phyloP scores from a whole-genome alignment of 228 moss, liverwort and hornwort genomes.

The Sphagnum fallax region DNA sequence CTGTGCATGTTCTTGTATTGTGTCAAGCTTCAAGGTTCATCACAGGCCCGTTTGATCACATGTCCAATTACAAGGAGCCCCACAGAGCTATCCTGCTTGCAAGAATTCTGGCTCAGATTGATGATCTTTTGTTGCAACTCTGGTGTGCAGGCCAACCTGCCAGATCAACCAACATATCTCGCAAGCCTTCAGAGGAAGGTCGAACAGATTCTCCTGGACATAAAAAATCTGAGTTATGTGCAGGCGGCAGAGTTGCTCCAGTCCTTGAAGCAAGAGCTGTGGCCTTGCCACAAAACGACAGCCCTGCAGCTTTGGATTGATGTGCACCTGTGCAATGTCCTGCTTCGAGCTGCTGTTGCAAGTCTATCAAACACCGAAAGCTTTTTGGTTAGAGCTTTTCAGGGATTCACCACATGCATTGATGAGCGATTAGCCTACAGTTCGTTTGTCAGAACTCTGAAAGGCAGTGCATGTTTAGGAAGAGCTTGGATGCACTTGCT shows the following conservation, averaged over 20 bases:
- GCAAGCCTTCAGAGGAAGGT: neutral
- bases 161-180: neutral
- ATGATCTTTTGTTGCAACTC: too few relatives aligned
- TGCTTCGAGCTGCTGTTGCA: conserved; percentile 13
- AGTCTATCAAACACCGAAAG: conserved; percentile 3
- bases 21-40: too few relatives aligned
- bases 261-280: conserved; percentile 1
- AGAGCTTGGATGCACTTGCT: conserved; percentile 6
- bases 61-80: too few relatives aligned
- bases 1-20: too few relatives aligned
- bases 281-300: conserved; percentile 7
- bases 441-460: neutral
- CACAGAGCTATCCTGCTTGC: too few relatives aligned
- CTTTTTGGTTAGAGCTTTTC: conserved; percentile 1
- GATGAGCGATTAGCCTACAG: too few relatives aligned
- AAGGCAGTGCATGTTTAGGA: neutral
- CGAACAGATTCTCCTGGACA: neutral
- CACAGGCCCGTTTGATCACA: too few relatives aligned
- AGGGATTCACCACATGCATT: too few relatives aligned
- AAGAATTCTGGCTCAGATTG: too few relatives aligned
- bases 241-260: conserved; percentile 1
- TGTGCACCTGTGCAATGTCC: conserved; percentile 12
- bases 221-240: neutral
- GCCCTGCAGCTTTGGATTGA: conserved; percentile 10
- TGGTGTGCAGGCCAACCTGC: neutral